Evolutionary conservation across 352 stramenopile species (phyloP).

Genomic region (Phytophthora melonis): DNA sequence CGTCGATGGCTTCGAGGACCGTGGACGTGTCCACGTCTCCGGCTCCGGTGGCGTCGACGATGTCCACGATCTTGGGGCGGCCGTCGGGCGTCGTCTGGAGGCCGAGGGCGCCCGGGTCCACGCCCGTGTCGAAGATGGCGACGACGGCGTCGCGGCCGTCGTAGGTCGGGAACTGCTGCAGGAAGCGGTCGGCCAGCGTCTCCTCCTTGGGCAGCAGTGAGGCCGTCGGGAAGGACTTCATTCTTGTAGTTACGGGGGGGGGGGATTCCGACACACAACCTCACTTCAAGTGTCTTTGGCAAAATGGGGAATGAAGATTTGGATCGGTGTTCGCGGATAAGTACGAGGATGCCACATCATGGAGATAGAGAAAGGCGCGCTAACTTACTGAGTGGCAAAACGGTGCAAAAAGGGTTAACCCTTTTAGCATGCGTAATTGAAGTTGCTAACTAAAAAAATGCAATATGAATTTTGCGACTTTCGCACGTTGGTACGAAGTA

Average conservation of each 20-base stretch:
- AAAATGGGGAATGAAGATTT: too few species aligned
- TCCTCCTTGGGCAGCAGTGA: slow-evolving; percentile 92
- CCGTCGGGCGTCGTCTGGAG: slow-evolving; percentile 89
- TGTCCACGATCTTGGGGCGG: slow-evolving; percentile 94
- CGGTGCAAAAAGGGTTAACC: too few species aligned
- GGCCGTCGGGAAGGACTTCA: slow-evolving; percentile 72
- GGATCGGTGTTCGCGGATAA: too few species aligned
- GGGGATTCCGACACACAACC: too few species aligned
- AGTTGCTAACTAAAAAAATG: too few species aligned
- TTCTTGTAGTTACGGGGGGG: slow-evolving; percentile 1
- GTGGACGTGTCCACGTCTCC: slow-evolving; percentile 94
- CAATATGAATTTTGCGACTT: too few species aligned
- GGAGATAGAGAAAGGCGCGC: too few species aligned
- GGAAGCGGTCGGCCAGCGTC: slow-evolving; percentile 86
- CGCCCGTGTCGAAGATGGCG: slow-evolving; percentile 96
- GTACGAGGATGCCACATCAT: too few species aligned
- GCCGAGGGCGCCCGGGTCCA: slow-evolving; percentile 92
- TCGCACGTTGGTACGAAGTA: too few species aligned
- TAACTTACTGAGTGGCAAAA: too few species aligned
- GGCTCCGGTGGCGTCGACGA: slow-evolving; percentile 95
- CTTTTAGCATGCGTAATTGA: too few species aligned
- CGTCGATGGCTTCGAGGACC: slow-evolving; percentile 61
- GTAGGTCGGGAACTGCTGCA: slow-evolving; percentile 82
- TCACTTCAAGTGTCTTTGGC: background rate
- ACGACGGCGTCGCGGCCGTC: slow-evolving; percentile 94